These are phyloP conservation scores for Athelia sp. DNA, from an alignment of 1,284 basidiomycete genomes.

Conservation along the genomic window DNA sequence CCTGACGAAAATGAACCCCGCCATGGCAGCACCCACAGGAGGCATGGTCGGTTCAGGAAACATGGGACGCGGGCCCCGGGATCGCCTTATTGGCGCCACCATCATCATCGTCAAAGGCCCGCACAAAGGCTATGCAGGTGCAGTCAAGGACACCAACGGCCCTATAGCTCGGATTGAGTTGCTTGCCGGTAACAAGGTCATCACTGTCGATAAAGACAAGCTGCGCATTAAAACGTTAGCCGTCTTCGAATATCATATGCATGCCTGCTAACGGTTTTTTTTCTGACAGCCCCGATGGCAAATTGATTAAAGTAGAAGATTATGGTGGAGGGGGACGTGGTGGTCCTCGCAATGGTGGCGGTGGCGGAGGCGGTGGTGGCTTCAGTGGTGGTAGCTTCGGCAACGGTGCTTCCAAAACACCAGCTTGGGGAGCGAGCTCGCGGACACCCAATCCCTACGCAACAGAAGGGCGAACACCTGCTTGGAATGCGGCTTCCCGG, in stretches of 20 bases:
- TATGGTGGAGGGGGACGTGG: constrained; percentile 17
- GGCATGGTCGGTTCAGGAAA: constrained; percentile 80
- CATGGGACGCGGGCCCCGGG: constrained; percentile 70
- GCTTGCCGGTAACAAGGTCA: constrained; percentile 85
- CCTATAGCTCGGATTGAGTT: constrained; percentile 87
- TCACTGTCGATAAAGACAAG: constrained; percentile 82
- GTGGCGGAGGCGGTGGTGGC: constrained; percentile 5
- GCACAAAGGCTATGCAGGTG: constrained; percentile 88
- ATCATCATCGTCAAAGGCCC: constrained; percentile 86
- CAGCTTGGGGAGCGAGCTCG: constrained; percentile 18
- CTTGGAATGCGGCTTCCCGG: constrained; percentile 49
- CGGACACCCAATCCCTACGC: constrained; percentile 61
- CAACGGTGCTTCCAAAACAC: constrained; percentile 15
- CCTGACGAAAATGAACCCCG: constrained; percentile 96
- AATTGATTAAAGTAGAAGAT: constrained; percentile 5
- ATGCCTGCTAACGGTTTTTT: constrained; percentile 3
- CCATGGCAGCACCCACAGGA: constrained; percentile 57
- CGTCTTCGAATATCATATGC: constrained; percentile 5
- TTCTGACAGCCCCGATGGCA: constrained; percentile 45
- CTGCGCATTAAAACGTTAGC: constrained; percentile 70
- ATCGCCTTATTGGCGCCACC: constrained; percentile 77
- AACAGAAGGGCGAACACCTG: constrained; percentile 46
- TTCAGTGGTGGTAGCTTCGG: constrained; percentile 3
- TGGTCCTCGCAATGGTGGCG: constrained; percentile 33
- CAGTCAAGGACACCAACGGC: constrained; percentile 95